Evolutionary conservation across 176 grass and related monocot species (phyloP), one percentile per base, ranked within the genome.

Genomic region (Oryza australiensis): DNA sequence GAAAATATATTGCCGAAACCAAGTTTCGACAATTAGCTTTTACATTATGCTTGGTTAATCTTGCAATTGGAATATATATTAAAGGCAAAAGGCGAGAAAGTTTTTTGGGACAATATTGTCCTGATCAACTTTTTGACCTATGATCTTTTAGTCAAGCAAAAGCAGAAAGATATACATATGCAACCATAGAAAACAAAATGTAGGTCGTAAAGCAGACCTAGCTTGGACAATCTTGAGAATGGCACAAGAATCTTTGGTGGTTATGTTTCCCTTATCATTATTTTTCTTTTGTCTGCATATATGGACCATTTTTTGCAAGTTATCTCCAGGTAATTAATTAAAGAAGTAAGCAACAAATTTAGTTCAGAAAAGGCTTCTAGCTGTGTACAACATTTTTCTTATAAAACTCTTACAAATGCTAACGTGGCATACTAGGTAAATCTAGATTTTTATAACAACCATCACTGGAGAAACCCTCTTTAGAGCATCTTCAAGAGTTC

Each of bases 1-100:
- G n/a, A n/a, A n/a, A n/a, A n/a, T n/a, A n/a, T n/a, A n/a, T n/a
- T n/a, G n/a, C n/a, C n/a, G n/a, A n/a, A n/a, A n/a, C n/a, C n/a
- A n/a, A n/a, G n/a, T n/a, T n/a, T n/a, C n/a, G n/a, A n/a, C n/a
- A 75, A 15, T 28, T 73, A 60, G 51, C 26, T 42, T 79, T 84
- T 48, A 62, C 75, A 74, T 32, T 74, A 59, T 67, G 69, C 10
- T 33, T 34, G 60, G 26, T 43, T 63, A 64, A 66, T n/a, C 74
- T 66, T 57, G 80, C 37, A 80, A 86, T 68, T 42, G 8, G 13
- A 80, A 80, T 46, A 55, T 35, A 15, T 26, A 45, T 30, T 42
- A 62, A 62, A 3, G 22, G 13, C n/a, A 57, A 40, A 70, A 80
- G 64, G 64, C 11, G 38, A 81, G 45, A 41, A 78, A 78, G 3